Conservation (phyloP, 148 eudicot genomes). For the Spergularia bocconei region DNA sequence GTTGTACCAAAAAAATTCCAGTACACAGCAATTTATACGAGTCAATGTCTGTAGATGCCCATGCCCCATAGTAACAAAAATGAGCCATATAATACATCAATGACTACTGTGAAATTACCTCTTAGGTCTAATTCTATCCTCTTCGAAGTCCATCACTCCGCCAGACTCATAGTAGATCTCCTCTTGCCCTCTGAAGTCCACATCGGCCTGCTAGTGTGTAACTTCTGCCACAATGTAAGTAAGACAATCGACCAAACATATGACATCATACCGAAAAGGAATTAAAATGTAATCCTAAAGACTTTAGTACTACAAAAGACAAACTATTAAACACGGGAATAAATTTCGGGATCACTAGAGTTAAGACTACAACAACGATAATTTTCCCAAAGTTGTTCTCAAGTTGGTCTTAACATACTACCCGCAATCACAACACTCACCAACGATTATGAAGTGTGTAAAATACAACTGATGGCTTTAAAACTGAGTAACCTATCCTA, state of each 20-base stretch:
- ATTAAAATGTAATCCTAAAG: constrained; percentile 1
- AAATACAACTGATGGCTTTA: background rate
- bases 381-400: background rate
- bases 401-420: too few species aligned
- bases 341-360: background rate
- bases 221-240: constrained; percentile 99
- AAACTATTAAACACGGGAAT: background rate
- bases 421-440: background rate
- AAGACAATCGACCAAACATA: constrained; percentile 88
- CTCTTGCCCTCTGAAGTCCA: constrained; percentile 86
- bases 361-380: background rate
- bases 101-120: constrained; percentile 45
- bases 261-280: constrained; percentile 29
- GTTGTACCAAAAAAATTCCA: too few species aligned
- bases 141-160: constrained; percentile 95
- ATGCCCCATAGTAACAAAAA: too few species aligned
- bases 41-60: too few species aligned
- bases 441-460: background rate
- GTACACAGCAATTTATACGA: too few species aligned
- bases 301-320: background rate
- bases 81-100: too few species aligned
- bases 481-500: too few species aligned
- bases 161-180: constrained; percentile 85
- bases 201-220: constrained; percentile 93
- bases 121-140: constrained; percentile 83